Percentiles rank a stretch among this genome's conserved stretches.
phyloP scores from a whole-genome alignment of 306 rosid genomes.

The Pyrus communis region DNA sequence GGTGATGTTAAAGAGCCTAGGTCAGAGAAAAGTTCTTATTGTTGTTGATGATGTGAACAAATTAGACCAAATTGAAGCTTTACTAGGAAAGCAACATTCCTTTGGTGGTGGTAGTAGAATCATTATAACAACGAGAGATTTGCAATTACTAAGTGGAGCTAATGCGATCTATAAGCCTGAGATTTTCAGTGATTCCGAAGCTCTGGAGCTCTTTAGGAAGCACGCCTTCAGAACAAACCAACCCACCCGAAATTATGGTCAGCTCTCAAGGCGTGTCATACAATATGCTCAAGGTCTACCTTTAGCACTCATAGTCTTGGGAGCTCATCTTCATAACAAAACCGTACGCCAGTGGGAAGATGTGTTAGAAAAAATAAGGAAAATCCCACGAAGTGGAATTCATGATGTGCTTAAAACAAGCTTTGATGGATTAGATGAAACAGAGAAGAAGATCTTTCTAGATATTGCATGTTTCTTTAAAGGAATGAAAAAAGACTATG shows the following conservation, averaged over 20 bases:
- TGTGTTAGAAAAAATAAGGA: too few species aligned
- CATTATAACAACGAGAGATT: conserved; percentile 12
- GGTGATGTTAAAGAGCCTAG: too few species aligned
- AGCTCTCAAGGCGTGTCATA: background rate
- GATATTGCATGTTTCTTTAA: conserved; percentile 36
- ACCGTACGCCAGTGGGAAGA: too few species aligned
- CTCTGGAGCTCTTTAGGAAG: conserved; percentile 2
- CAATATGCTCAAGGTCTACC: too few species aligned
- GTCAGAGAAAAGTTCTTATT: background rate
- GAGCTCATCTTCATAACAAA: too few species aligned
- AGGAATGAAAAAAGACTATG: background rate
- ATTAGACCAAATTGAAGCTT: background rate
- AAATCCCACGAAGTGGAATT: rapidly evolving
- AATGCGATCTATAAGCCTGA: background rate
- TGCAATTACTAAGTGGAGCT: background rate
- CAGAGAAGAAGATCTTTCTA: conserved; percentile 21
- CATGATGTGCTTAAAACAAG: too few species aligned
- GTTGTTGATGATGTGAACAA: conserved; percentile 11
- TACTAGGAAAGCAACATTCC: too few species aligned
- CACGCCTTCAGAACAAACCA: conserved; percentile 1
- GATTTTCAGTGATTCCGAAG: background rate
- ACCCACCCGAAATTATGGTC: background rate
- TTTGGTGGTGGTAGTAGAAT: too few species aligned
- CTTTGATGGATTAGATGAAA: conserved; percentile 1
- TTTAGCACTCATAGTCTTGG: too few species aligned